Evolutionary conservation across 352 stramenopile species (phyloP), one percentile per base, ranked within the genome.

Genomic region (Phytophthora boehmeriae): DNA sequence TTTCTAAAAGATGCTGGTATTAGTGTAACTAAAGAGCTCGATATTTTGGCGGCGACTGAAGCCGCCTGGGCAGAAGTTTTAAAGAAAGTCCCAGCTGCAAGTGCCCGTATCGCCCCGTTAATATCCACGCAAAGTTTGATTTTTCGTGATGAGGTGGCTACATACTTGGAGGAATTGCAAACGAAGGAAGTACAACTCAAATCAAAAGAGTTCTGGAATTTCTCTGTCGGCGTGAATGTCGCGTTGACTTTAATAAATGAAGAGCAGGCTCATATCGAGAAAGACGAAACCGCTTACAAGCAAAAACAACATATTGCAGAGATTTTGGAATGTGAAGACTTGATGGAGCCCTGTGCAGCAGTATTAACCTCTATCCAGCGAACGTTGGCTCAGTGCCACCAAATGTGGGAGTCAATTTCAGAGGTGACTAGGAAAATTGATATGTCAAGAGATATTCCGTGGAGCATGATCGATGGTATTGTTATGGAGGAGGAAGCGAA

Each of bases 401-500:
- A 93, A 38, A 73, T 98, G 28, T 98, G 90, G 92, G 76, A 90
- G 16, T 81, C 96, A 1, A 92, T 91, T 23, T 73, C 88, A 13
- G 85, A 96, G 34, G 79, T 98, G 1, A 88, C 94, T 14, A 76
- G 75, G 6, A 98, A 98, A 69, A 93, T 98, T 30, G 76, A 90
- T 32, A 66, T 95, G 30, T 90, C 78, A 0, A 90, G 94, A 66
- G 83, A 92, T 30, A 78, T 97, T 54, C 81, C 97, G 27, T 99
- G 96, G 96, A 80, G 71, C 35, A 85, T 97, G 73, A 80, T 98
- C 14, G 86, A 98, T 56, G 81, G 91, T 3, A 76, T 98, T 25
- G 79, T 94, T 19, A 63, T 99, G 9, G 96, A 99, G 62, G 95
- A 98, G 68, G 93, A 96, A 57, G 88, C 88, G 10, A 98, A 98